Base-by-base conservation (phyloP, 257 asterid genomes). In the Ajuga chamaepitys region DNA sequence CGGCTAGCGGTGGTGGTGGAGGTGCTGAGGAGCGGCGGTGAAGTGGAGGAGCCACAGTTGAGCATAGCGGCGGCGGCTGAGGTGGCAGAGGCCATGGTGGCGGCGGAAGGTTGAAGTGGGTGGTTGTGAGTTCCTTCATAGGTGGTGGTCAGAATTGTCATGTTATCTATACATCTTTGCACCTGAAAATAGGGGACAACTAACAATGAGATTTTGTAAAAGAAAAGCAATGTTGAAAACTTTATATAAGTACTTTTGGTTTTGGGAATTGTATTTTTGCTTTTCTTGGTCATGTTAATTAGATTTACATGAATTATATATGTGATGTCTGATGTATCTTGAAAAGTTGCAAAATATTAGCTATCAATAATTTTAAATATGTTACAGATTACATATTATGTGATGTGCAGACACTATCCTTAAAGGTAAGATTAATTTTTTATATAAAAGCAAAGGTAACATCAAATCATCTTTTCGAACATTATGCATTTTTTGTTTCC, bases 101-200 rank as follows among this genome's bases (percentile, higher is more conserved):
- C 16, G 48, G 86, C 86, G 4, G 86, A 75, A 2, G 85, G 66
- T 11, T 80, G 68, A 10, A 83, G 83, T 0, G 81, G 75, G 77
- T 83, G 86, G 81, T 78, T 72, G 82, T 83, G 89, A 17, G 81
- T 69, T 48, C 86, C 89, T 74, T 83, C 86, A 2, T 81, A 83
- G 50, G 89, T 78, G 18, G 85, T 78, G 68, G 17, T 58, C 14
- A 83, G 70, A 25, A 83, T 56, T 12, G 75, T 67, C 86, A 66
- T 83, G 81, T 83, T 77, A 7, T 78, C 75, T 1, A 20, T 64
- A 28, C 89, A 76, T 73, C 86, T 74, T 65, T 83, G 89, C 38
- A 83, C 86, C 89, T 83, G 71, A 56, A 62, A 46, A 67, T 21
- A 2, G 2, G 30, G 5, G 46, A 37, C 5, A 62, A 14, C n/a